Percentiles rank a stretch among this genome's conserved stretches.
Conservation (phyloP, 129 eudicot genomes). For the Pittosporum tobira region DNA sequence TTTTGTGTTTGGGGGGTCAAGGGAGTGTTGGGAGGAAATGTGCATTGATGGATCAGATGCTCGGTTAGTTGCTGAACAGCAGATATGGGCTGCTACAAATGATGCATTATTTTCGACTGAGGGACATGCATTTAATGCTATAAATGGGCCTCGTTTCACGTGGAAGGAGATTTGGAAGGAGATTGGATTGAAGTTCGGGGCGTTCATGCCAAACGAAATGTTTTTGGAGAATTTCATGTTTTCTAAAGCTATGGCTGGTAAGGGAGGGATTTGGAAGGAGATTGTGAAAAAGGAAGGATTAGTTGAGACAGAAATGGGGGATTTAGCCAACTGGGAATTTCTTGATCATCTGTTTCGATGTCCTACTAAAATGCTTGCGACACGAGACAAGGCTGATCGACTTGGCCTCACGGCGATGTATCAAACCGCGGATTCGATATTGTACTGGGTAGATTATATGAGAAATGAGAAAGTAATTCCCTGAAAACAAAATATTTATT, state of each 20-base stretch:
- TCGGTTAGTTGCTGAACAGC: constrained; percentile 79
- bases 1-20: constrained; percentile 74
- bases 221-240: constrained; percentile 37
- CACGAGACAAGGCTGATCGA: constrained; percentile 54
- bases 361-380: constrained; percentile 65
- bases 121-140: constrained; percentile 69
- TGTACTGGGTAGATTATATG: constrained; percentile 74
- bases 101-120: constrained; percentile 15
- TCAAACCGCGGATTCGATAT: constrained; percentile 57
- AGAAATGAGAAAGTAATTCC: constrained; percentile 68
- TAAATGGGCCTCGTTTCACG: constrained; percentile 54
- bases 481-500: constrained; percentile 19
- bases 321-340: constrained; percentile 77
- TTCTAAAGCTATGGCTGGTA: constrained; percentile 47
- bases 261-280: constrained; percentile 60
- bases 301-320: constrained; percentile 50
- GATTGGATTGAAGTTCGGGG: constrained; percentile 56
- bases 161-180: constrained; percentile 79
- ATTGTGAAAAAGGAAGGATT: constrained; percentile 53
- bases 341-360: constrained; percentile 59
- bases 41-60: constrained; percentile 73
- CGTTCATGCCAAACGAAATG: constrained; percentile 23
- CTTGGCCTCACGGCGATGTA: constrained; percentile 55
- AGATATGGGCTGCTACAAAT: constrained; percentile 70
- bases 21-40: constrained; percentile 68